Evolutionary conservation across 345 rosid genomes (phyloP).

Genomic region (Arabidopsis thaliana): DNA sequence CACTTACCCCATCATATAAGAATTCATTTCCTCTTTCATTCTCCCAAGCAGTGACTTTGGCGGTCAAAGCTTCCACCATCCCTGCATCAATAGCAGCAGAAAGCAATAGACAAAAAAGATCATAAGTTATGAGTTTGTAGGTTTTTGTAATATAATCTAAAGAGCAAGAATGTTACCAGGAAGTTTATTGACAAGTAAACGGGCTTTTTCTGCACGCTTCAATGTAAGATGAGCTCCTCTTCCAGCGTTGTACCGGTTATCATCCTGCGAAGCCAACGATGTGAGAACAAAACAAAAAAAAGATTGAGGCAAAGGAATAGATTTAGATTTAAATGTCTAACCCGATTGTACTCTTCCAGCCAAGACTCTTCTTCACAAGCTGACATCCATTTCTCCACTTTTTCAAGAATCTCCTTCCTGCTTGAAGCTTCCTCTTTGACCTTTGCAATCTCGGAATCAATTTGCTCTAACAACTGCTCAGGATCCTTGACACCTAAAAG

Average conservation of each 20-base stretch:
- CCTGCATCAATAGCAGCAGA: constrained; percentile 49
- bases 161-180: constrained; percentile 57
- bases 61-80: constrained; percentile 60
- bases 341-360: constrained; percentile 84
- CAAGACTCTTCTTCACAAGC: constrained; percentile 81
- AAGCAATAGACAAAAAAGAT: constrained; percentile 18
- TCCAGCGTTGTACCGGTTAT: constrained; percentile 78
- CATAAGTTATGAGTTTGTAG: background rate
- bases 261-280: constrained; percentile 55
- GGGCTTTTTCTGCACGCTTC: constrained; percentile 84
- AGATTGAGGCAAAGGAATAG: constrained; percentile 22
- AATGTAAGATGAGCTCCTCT: constrained; percentile 72
- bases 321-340: constrained; percentile 26
- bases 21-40: constrained; percentile 65
- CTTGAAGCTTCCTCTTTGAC: constrained; percentile 67
- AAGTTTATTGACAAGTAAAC: constrained; percentile 63
- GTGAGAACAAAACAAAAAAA: background rate
- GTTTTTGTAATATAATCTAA: background rate
- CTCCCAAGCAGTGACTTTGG: constrained; percentile 69
- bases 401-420: constrained; percentile 76
- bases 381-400: constrained; percentile 72
- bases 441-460: constrained; percentile 67
- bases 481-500: constrained; percentile 61
- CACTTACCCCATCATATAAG: constrained; percentile 80
- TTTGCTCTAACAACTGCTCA: constrained; percentile 53